A percentile compares a stretch with the other conserved stretches of the same genome.
phyloP scores from a whole-genome alignment of 805 yeast species.

The Candida schatavii region DNA sequence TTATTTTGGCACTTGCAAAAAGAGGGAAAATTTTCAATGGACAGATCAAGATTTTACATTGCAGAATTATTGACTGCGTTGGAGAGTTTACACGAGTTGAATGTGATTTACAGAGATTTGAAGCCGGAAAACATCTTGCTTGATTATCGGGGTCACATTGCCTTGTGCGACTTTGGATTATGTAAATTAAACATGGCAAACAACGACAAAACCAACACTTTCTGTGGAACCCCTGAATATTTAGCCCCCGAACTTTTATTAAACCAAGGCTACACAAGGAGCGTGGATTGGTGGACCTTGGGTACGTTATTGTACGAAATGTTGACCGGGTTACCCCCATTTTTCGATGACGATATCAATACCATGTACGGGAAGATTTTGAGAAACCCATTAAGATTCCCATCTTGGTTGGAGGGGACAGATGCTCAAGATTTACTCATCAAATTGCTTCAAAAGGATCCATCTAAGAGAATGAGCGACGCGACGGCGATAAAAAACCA shows the following conservation, averaged over 20 bases:
- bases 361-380: conserved; percentile 92
- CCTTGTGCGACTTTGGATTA: conserved; percentile 94
- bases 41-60: conserved; percentile 87
- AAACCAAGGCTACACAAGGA: conserved; percentile 92
- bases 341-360: conserved; percentile 89
- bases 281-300: conserved; percentile 98
- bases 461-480: conserved; percentile 73
- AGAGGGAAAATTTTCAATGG: conserved; percentile 84
- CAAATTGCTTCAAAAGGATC: conserved; percentile 80
- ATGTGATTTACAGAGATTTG: conserved; percentile 91
- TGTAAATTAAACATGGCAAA: conserved; percentile 94
- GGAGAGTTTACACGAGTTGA: conserved; percentile 85
- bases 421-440: conserved; percentile 80
- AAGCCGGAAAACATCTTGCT: conserved; percentile 94
- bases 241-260: conserved; percentile 90
- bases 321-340: conserved; percentile 97
- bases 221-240: conserved; percentile 98
- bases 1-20: conserved; percentile 90
- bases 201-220: conserved; percentile 84
- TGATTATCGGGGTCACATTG: conserved; percentile 97
- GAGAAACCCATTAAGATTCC: conserved; percentile 85
- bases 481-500: conserved; percentile 83
- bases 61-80: conserved; percentile 92
- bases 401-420: conserved; percentile 73
- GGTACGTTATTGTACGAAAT: conserved; percentile 92